These are phyloP conservation scores for Auricularia auricula-judae DNA, from an alignment of 768 basidiomycete genomes.

Conservation along the genomic window DNA sequence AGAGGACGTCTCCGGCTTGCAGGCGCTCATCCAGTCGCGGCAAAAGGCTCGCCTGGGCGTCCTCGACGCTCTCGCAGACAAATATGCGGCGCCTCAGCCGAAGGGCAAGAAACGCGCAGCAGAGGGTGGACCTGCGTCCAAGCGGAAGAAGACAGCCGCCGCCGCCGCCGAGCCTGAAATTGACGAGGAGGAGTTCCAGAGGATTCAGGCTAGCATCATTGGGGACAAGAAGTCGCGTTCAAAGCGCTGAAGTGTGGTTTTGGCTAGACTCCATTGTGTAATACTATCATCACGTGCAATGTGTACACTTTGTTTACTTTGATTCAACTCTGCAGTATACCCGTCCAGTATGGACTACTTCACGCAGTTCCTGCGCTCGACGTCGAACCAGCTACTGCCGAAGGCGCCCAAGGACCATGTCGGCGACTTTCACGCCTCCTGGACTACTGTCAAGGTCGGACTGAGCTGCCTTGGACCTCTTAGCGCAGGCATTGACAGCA, in stretches of 20 bases:
- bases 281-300: too few relatives aligned
- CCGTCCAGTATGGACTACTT: slow-evolving; percentile 63
- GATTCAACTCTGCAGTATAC: neutral
- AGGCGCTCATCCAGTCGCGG: slow-evolving; percentile 73
- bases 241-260: neutral
- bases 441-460: slow-evolving; percentile 60
- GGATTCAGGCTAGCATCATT: slow-evolving; percentile 46
- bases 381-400: slow-evolving; percentile 30
- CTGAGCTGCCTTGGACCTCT: neutral
- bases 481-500: neutral
- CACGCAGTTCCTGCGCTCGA: slow-evolving; percentile 55
- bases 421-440: slow-evolving; percentile 65
- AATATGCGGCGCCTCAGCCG: slow-evolving; percentile 53
- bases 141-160: slow-evolving; percentile 21
- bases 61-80: slow-evolving; percentile 63
- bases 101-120: slow-evolving; percentile 33
- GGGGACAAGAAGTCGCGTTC: slow-evolving; percentile 23
- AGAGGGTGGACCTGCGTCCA: slow-evolving; percentile 28
- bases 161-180: slow-evolving; percentile 38
- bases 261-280: too few relatives aligned
- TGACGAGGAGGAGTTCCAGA: slow-evolving; percentile 54
- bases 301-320: neutral
- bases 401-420: slow-evolving; percentile 55
- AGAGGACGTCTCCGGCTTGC: slow-evolving; percentile 54
- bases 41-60: slow-evolving; percentile 50